Evolutionary conservation across 2,329 filamentous ascomycete genomes (phyloP).

Genomic region (Chaetomiaceae sp.): DNA sequence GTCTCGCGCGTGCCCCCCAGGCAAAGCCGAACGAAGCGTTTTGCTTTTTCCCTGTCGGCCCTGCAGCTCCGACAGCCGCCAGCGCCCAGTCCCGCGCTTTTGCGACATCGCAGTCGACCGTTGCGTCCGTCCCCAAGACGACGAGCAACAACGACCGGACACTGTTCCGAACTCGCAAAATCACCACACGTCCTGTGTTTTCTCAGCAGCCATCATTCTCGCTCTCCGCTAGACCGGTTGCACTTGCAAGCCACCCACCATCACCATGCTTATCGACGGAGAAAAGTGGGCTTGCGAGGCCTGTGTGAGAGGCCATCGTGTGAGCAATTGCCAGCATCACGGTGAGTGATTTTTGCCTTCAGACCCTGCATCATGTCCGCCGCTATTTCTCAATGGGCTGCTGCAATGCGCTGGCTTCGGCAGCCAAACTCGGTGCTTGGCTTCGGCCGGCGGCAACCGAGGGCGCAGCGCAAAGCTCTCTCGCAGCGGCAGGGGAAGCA

Average conservation of each 20-base stretch:
- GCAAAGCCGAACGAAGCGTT: neutral
- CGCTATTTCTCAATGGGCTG: neutral
- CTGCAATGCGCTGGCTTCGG: slow-evolving; percentile 6
- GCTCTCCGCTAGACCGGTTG: neutral
- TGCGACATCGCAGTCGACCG: slow-evolving; percentile 8
- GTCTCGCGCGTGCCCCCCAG: slow-evolving; percentile 9
- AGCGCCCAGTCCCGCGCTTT: neutral
- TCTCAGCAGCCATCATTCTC: neutral
- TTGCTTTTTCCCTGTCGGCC: slow-evolving; percentile 14
- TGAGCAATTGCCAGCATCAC: slow-evolving; percentile 95
- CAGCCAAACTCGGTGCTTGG: slow-evolving; percentile 1
- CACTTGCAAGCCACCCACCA: slow-evolving; percentile 33
- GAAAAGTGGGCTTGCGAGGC: slow-evolving; percentile 98
- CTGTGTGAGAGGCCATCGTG: slow-evolving; percentile 95
- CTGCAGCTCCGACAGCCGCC: slow-evolving; percentile 18
- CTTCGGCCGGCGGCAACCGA: slow-evolving; percentile 24
- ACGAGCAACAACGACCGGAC: neutral
- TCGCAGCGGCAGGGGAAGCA: slow-evolving; percentile 19
- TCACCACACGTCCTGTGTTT: too few species aligned
- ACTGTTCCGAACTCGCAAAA: slow-evolving; percentile 5
- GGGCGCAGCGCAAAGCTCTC: slow-evolving; percentile 16
- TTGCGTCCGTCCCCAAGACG: neutral
- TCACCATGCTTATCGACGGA: slow-evolving; percentile 81
- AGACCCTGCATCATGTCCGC: slow-evolving; percentile 2
- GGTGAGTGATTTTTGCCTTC: slow-evolving; percentile 57